A percentile compares a stretch with the other conserved stretches of the same genome.
Evolutionary conservation across 208 protist genomes (phyloP).

Genomic region (Trypanosoma avium): DNA sequence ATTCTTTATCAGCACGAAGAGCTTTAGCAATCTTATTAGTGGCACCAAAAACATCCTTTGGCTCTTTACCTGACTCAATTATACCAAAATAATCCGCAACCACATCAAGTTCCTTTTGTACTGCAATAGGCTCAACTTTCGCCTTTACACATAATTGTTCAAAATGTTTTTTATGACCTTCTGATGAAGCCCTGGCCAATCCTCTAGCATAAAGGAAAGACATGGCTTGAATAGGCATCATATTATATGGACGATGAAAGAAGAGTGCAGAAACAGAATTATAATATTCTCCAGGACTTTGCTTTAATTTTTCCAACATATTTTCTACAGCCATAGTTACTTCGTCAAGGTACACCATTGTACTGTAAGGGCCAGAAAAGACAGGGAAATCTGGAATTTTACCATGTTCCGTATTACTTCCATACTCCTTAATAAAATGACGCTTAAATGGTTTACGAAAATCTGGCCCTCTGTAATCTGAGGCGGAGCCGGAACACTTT

Average conservation of each 20-base stretch:
- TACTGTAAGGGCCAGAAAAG: conserved; percentile 90
- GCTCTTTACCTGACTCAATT: conserved; percentile 71
- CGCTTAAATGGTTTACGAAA: conserved; percentile 89
- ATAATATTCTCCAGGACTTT: conserved; percentile 79
- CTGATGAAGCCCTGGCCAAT: conserved; percentile 71
- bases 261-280: conserved; percentile 84
- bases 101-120: conserved; percentile 68
- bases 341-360: conserved; percentile 88
- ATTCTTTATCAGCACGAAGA: conserved; percentile 77
- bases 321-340: conserved; percentile 86
- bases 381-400: conserved; percentile 91
- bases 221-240: conserved; percentile 93
- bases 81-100: conserved; percentile 73
- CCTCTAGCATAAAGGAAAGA: conserved; percentile 85
- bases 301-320: conserved; percentile 72
- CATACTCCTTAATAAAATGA: conserved; percentile 88
- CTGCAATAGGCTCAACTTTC: conserved; percentile 46
- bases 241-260: conserved; percentile 92
- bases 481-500: conserved; percentile 68
- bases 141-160: conserved; percentile 59
- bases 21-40: conserved; percentile 83
- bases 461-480: conserved; percentile 89
- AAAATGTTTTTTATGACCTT: conserved; percentile 66
- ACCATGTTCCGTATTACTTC: conserved; percentile 55
- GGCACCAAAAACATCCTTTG: conserved; percentile 66